Evolutionary conservation across 2,329 filamentous ascomycete species (phyloP).

Genomic region (Ophiocordyceps australis): DNA sequence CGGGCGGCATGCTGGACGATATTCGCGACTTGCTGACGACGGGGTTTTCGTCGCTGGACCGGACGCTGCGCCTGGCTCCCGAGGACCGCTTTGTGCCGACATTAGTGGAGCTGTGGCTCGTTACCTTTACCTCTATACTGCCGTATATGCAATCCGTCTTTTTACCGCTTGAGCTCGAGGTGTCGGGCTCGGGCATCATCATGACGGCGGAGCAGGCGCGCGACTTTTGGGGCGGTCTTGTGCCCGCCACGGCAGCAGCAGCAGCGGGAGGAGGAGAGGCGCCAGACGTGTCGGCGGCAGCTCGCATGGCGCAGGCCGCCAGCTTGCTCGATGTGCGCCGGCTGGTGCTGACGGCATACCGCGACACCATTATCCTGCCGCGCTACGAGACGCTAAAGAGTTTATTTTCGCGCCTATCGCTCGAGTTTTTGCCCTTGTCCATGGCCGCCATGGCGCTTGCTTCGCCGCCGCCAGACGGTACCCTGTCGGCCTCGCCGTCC

Average conservation of each 20-base stretch:
- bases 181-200: conserved; percentile 65
- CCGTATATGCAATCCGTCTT: conserved; percentile 95
- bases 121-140: conserved; percentile 76
- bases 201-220: conserved; percentile 63
- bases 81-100: conserved; percentile 83
- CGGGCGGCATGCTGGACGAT: conserved; percentile 57
- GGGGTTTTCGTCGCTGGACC: conserved; percentile 74
- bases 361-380: conserved; percentile 75
- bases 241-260: conserved; percentile 21
- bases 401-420: conserved; percentile 74
- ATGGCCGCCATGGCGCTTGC: conserved; percentile 30
- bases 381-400: conserved; percentile 77
- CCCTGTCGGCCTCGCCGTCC: conserved; percentile 30
- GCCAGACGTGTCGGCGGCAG: conserved; percentile 13
- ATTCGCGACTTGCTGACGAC: conserved; percentile 57
- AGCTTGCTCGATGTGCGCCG: conserved; percentile 66
- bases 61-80: conserved; percentile 57
- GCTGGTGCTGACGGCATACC: conserved; percentile 72
- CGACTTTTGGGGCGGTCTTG: conserved; percentile 75
- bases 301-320: conserved; percentile 26
- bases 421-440: conserved; percentile 52
- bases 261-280: too few species aligned
- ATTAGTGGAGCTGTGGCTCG: conserved; percentile 84
- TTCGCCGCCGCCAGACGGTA: conserved; percentile 32
- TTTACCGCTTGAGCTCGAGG: conserved; percentile 80